Evolutionary conservation across 768 basidiomycete species (phyloP), one percentile per base, ranked within the genome.

Genomic region (Tricholoma flavovirens): DNA sequence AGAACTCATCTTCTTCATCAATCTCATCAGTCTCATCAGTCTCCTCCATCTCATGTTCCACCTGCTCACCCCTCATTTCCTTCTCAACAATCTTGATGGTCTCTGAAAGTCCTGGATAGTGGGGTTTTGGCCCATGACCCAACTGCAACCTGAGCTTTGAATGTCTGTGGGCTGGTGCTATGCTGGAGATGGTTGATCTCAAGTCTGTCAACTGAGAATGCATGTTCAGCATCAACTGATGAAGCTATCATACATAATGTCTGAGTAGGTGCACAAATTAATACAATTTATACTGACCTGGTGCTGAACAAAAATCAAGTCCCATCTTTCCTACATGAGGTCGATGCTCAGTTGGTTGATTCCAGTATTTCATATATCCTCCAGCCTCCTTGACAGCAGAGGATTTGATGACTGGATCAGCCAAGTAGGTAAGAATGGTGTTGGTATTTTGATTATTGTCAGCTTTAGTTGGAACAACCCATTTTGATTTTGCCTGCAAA

Each of bases 171-270:
- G 26, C 38, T 61, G 57, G 67, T 72, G 50, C 64, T 63, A 49
- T 69, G 66, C 61, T 74, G 73, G 58, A 72, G 58, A 49, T 67
- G 66, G 48, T 67, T 67, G 14, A 73, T 66, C 36, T 71, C 67
- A 4, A 66, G 59, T 5, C 62, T 57, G 4, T 69, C 71, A 40
- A 59, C 60, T 29, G 71, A 73, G 60, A 74, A 74, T 22, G 72
- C 67, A 36, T 62, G 62, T 51, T 74, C 71, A n/a, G 69, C 70
- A 65, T 73, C 71, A 48, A 72, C 72, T 26, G 71, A 73, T 17
- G 55, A 30, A 8, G 55, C 55, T 56, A 38, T 35, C 33, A 35
- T 40, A 35, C 17, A 15, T 8, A 50, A 38, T 22, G 29, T 21
- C 12, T 35, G 21, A 40, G 29, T 21, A 50, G 12, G 17, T 10